Evolutionary conservation across 345 rosid genomes (phyloP), one percentile per base, ranked within the genome.

Genomic region (Draba incana): DNA sequence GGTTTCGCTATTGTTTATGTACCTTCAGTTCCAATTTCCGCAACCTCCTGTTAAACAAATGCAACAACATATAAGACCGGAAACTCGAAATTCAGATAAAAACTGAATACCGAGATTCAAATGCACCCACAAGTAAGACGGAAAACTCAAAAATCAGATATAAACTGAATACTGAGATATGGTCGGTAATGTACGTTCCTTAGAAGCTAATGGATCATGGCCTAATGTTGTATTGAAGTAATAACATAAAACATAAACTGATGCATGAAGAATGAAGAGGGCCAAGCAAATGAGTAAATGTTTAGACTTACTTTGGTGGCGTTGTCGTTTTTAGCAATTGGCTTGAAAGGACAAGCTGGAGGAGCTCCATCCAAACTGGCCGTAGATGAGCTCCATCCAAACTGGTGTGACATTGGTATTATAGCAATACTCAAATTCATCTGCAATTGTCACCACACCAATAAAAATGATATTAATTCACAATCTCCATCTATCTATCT

Each of bases 361-460:
- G 97, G 97, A 70, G 74, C 82, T 77, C 92, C 20, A 20, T 20
- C 98, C 75, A 88, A 72, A 1, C 98, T 97, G 4, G 97, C 97
- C 39, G 80, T 76, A 2, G 98, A 84, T 30, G 97, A 71, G 80
- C 79, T 90, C 97, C 92, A 90, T 57, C 97, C 98, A 54, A 88
- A 90, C 74, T 85, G 96, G 54, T 90, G 96, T 42, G 98, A 90
- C 96, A 93, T 90, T 64, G 98, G 97, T 72, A 88, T 93, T 71
- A 93, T 88, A 54, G 98, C 97, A 76, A 93, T 44, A 68, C 98
- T 90, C 92, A 90, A 83, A 53, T 93, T 93, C 71, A 93, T 96
- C 97, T 93, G 80, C 72, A 3, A 28, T 46, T 66, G 11, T 9
- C 73, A 75, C 53, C 57, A 75, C 2, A 44, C 31, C 43, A 14